Evolutionary conservation across 1,284 basidiomycete species (phyloP).

Genomic region (Apiotrichum laibachii): DNA sequence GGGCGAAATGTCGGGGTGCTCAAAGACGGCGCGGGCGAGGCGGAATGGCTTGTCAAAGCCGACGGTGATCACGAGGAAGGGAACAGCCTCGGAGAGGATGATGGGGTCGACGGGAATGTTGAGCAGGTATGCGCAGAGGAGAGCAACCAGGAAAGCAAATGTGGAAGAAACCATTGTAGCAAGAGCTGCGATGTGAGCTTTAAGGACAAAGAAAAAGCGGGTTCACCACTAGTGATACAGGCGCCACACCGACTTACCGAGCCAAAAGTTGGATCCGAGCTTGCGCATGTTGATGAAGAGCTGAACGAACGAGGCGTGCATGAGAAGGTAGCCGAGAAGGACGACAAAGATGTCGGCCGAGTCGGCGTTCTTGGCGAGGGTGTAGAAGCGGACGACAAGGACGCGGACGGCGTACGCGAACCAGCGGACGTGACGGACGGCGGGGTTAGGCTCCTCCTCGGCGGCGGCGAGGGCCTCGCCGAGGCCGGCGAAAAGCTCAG

Average conservation of each 20-base stretch:
- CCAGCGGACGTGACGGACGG: conserved; percentile 76
- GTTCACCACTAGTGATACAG: neutral
- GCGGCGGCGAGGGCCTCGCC: conserved; percentile 23
- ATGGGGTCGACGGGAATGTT: conserved; percentile 85
- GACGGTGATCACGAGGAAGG: conserved; percentile 95
- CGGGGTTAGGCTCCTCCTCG: conserved; percentile 58
- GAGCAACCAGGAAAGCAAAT: conserved; percentile 81
- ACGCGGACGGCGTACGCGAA: conserved; percentile 79
- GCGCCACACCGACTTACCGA: conserved; percentile 54
- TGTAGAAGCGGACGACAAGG: conserved; percentile 78
- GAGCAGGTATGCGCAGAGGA: conserved; percentile 78
- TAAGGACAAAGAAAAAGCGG: conserved; percentile 5
- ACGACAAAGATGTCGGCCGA: conserved; percentile 94
- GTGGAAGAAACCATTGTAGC: conserved; percentile 81
- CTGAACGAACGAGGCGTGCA: conserved; percentile 93
- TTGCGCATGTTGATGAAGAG: conserved; percentile 81
- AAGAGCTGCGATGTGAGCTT: conserved; percentile 55
- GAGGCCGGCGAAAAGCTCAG: conserved; percentile 37
- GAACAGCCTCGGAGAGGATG: conserved; percentile 87
- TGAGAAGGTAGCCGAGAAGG: conserved; percentile 89
- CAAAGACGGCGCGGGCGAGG: conserved; percentile 85
- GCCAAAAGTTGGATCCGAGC: conserved; percentile 84
- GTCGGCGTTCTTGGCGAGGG: conserved; percentile 86
- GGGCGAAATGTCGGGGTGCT: conserved; percentile 69
- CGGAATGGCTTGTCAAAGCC: conserved; percentile 97